Base-by-base conservation (phyloP, 352 stramenopile species). In the Blastocystis sp. region DNA sequence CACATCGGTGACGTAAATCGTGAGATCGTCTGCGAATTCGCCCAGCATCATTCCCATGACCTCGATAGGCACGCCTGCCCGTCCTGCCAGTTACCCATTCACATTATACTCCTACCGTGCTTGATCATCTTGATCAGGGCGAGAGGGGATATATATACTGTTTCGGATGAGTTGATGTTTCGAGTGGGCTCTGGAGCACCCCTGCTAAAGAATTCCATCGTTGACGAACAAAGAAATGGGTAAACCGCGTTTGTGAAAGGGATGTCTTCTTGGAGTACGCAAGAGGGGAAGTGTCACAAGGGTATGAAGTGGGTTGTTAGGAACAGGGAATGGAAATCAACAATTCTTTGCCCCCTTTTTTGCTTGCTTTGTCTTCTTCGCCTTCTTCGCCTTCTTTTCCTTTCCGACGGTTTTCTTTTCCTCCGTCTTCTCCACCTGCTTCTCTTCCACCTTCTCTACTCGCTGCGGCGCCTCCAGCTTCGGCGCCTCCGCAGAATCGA, bases 11-110 rank as follows among this genome's bases (percentile, higher is more conserved):
- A 96, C 98, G 88, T 98, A 97, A 61, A 99, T 96, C 34, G 96
- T 99, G 90, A 98, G 99, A 89, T 99, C 96, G 87, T 99, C 96
- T 27, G 99, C 95, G 88, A 99, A 99, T 89, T 98, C 94, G 54
- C 96, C 96, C 38, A 99, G 92, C 96, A 99, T 99, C n/a, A 99
- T 90, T 0, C 96, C 96, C 96, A 99, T 99, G 18, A 99, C 96
- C 90, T 99, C 96, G 94, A 99, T 99, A n/a, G 96, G 96, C 49
- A 99, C 96, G 49, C 96, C 96, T 8, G 96, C 95, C 18, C 96
- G 94, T 29, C 92, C 71, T 81, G 67, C 59, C 81, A 53, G 72
- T 48, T 72, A 53, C 51, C 9, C 1, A 72, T 27, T 14, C 38
- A 11, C 3, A 18, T 36, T 1, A 42, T 32, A 48, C 14, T 24